Base-by-base conservation (phyloP, 371 early-diverging fungal genomes). In the Blastocladiella emersonii region DNA sequence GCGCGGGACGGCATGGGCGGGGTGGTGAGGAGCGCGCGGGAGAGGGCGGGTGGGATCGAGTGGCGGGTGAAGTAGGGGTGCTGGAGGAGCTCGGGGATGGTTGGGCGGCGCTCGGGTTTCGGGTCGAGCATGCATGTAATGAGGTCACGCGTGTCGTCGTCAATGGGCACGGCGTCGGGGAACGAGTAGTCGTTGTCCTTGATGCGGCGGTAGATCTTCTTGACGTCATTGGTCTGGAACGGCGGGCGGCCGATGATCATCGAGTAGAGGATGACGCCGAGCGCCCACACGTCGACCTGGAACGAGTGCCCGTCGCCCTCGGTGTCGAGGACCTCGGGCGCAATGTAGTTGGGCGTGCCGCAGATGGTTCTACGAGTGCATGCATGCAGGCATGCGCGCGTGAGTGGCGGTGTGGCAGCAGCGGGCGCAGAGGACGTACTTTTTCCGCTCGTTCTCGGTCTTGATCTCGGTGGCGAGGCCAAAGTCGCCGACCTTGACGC, bases 271-370 rank as follows among this genome's bases (percentile, higher is more conserved):
- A 98, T 83, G 5, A 98, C 86, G 34, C 99, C 99, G 2, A 97
- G 71, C 6, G 95, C 91, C 99, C 99, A 99, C 63, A 98, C 84
- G 70, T 99, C 99, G 13, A 89, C 99, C 68, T 93, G 94, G 72
- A 84, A 95, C 61, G 95, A 89, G 72, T 99, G 99, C 2, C 98
- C 98, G 36, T 73, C 67, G 61, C 79, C 80, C 17, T 8, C 30
- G 60, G 86, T 88, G 74, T 89, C 89, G 25, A 98, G 74, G 36
- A 99, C 87, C 72, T 99, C 99, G 0, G 99, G 99, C 2, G 99
- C 98, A 65, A 99, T 91, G 69, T 98, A 99, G 68, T 98, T 98
- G 8, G 98, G 98, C 4, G 99, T 99, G 19, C 99, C 99, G 69
- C 91, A 99, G 53, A 94, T 87, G 0, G 95, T 96, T 67, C 88